Evolutionary conservation across 805 yeast genomes (phyloP), one percentile per base, ranked within the genome.

Genomic region (Maudiozyma barnettii): DNA sequence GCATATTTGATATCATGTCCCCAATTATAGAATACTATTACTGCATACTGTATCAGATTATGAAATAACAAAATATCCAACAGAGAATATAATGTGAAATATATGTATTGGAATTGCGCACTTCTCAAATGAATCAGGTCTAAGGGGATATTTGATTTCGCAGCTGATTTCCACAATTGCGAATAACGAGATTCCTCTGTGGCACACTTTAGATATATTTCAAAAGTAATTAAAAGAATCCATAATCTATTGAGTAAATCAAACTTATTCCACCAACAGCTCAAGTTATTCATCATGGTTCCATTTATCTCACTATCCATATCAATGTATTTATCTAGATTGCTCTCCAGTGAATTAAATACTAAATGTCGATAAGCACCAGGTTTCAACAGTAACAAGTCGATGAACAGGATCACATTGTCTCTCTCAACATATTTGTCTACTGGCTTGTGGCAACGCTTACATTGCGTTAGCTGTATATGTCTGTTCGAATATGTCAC

Each of bases 371-470:
- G 74, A 54, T 82, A 85, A 0, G 91, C 98, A 55, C 84, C 95
- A 2, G 93, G 89, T 57, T 90, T 87, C 55, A 93, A 67, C 12
- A 93, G 73, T 46, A 93, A 67, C 41, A 91, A 72, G 58, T 93
- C 98, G 20, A 93, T 81, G 60, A 87, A 84, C 19, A 91, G 69
- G 2, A 93, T 69, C 7, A 91, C 95, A 47, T 79, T 76, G 63
- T 93, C 99, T 53, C 79, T 82, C 63, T 93, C 99, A 29, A 91
- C 82, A 66, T 93, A 93, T 60, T 84, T 83, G 65, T 93, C 99
- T 2, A 89, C 95, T 20, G 84, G 79, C 44, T 74, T 71, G 29
- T 77, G 73, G 63, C 99, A 93, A 26, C 67, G 62, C 2, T 77
- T 67, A 59, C 98, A 93, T 30, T 81, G 80, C 0, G 95, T 82